Evolutionary conservation across 257 asterid genomes (phyloP), one percentile per base, ranked within the genome.

Genomic region (Cruciata laevipes): DNA sequence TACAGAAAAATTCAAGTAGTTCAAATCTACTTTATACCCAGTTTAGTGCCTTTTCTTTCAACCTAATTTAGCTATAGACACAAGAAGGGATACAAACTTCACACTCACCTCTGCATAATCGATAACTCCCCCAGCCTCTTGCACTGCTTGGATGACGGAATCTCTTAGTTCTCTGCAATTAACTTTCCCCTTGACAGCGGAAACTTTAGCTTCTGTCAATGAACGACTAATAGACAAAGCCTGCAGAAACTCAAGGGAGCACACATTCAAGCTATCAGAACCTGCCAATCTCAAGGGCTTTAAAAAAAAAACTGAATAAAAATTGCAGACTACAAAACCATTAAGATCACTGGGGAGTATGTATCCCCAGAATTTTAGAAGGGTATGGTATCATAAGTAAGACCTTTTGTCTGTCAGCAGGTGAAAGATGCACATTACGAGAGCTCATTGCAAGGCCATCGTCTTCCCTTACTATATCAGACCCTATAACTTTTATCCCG

Each of bases 361-460:
- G 42, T 37, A 37, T 7, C 42, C 30, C 42, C 42, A 37, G 42
- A 37, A 37, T 37, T 37, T 37, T 37, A 37, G 51, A 42, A 13
- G 51, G 16, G 51, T 42, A 42, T n/a, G 49, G 58, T 18, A 38
- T 21, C 40, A 63, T 66, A 21, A 61, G 77, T 31, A 69, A 49
- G 61, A 90, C 97, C 97, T 85, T 84, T 73, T 79, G 72, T 76
- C 97, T 85, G 55, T 90, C 89, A 37, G 76, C 79, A 4, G 86
- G 81, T 42, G 96, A 85, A 31, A 93, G 90, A 63, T 51, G 85
- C 81, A 86, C 96, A 59, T 93, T 90, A n/a, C 97, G 87, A 30
- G 97, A 93, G 75, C 99, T 93, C 91, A 78, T 86, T n/a, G 99
- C 97, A 59, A 93, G 84, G 70, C 97, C 99, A 75, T 93, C 99